Conservation (phyloP, 1,284 basidiomycete species). For the Farysia itapuensis region DNA sequence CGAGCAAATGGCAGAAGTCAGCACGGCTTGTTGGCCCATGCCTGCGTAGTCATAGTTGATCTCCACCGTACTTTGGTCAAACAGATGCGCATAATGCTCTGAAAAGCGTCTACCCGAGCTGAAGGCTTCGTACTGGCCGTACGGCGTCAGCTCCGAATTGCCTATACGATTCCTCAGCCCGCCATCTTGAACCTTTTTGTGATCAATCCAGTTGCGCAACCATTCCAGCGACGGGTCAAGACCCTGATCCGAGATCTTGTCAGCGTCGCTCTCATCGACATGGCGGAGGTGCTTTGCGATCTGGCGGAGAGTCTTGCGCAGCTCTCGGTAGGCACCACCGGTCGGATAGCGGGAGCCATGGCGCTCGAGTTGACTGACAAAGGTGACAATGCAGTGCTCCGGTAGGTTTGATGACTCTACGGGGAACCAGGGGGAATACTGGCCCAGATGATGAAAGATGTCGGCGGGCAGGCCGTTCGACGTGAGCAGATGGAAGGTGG, state of each 20-base stretch:
- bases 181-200: conserved; percentile 22
- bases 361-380: conserved; percentile 34
- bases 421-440: conserved; percentile 36
- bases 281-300: conserved; percentile 29
- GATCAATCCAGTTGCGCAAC: conserved; percentile 17
- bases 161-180: conserved; percentile 27
- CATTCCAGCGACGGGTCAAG: conserved; percentile 20
- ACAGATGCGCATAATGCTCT: conserved; percentile 22
- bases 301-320: conserved; percentile 22
- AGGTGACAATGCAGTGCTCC: conserved; percentile 14
- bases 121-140: conserved; percentile 34
- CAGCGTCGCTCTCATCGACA: conserved; percentile 4
- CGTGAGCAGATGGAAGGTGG: no score
- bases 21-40: neutral
- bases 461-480: conserved; percentile 13
- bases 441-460: conserved; percentile 34
- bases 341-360: conserved; percentile 37
- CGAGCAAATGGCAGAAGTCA: neutral
- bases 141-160: conserved; percentile 31
- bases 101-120: conserved; percentile 27
- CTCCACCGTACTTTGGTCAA: conserved; percentile 4
- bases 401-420: neutral
- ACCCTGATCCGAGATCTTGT: conserved; percentile 1
- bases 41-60: conserved; percentile 18
- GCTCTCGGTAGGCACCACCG: conserved; percentile 20